These are phyloP conservation scores for Trametes cinnabarina DNA, from an alignment of 768 basidiomycete genomes.

Conservation along the genomic window DNA sequence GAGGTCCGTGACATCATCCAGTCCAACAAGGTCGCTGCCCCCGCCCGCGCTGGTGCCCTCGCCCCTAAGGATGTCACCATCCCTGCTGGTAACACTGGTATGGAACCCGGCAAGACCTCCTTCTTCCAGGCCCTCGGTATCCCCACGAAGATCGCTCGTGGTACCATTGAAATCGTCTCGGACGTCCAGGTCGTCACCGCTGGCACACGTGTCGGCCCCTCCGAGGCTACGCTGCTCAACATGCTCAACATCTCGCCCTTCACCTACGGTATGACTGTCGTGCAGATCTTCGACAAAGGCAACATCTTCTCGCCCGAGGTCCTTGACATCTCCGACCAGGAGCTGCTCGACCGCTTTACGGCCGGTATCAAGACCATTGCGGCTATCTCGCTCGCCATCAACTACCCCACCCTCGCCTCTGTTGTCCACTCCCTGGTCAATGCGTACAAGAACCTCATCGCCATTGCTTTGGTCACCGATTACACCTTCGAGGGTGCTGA, in stretches of 20 bases:
- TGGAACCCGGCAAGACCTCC: conserved; percentile 99
- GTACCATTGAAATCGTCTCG: conserved; percentile 98
- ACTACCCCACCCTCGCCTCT: conserved; percentile 95
- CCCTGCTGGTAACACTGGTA: conserved; percentile 96
- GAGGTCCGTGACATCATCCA: conserved; percentile 91
- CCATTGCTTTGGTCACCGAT: conserved; percentile 85
- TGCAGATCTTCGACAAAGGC: conserved; percentile 94
- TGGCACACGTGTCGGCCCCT: conserved; percentile 91
- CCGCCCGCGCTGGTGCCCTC: conserved; percentile 96
- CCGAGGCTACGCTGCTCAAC: conserved; percentile 98
- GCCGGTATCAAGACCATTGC: conserved; percentile 94
- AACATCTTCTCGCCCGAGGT: conserved; percentile 88
- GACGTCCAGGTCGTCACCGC: conserved; percentile 94
- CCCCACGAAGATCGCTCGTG: conserved; percentile 99
- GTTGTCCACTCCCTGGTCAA: conserved; percentile 95
- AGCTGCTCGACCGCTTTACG: conserved; percentile 89
- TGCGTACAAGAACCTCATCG: conserved; percentile 97
- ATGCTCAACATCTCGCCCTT: conserved; percentile 99
- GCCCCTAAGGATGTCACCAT: conserved; percentile 91
- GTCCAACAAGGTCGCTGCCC: conserved; percentile 97
- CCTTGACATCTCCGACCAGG: conserved; percentile 89
- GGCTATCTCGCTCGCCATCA: conserved; percentile 90
- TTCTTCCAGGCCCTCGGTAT: conserved; percentile 99
- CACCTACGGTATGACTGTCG: conserved; percentile 99
- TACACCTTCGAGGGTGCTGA: conserved; percentile 93